Evolutionary conservation across 176 grass and related monocot genomes (phyloP), one percentile per base, ranked within the genome.

Genomic region (Sorghum bicolor): DNA sequence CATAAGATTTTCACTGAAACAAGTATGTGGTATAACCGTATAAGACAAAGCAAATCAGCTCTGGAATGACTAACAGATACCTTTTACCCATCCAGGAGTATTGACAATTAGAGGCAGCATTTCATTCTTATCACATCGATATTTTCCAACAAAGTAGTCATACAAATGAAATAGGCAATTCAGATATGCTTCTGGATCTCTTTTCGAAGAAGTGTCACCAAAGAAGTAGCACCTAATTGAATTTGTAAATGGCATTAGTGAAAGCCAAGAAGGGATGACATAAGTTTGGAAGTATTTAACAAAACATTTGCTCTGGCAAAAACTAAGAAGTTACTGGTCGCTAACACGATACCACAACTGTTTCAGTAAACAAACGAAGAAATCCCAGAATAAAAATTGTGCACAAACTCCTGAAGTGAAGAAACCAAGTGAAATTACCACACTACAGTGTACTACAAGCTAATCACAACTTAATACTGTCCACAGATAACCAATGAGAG

Each of bases 21-120:
- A 68, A 22, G 43, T 9, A 14, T 60, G 13, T 50, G 10, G 14
- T 39, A 69, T 39, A 74, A 26, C 41, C 8, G 14, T 39, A 69
- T 39, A 74, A 26, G 43, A 67, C 12, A 37, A 69, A 83, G n/a
- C 33, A 60, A 84, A 80, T 28, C 26, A 86, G n/a, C 83, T 81
- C 76, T 34, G 15, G 34, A 68, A 72, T 14, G 38, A 30, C 7
- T 30, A 75, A 76, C 22, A 67, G 9, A 74, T 91, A 97, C 94
- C 94, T 97, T 97, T 97, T 71, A 97, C 89, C 94, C 94, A 97
- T 76, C 91, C 91, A 87, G 91, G 91, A 68, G 91, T 92, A 77
- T 92, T 92, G 26, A 92, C 73, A 52, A 92, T 87, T 78, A 92
- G 77, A 78, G 91, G 87, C 67, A 85, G 39, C 24, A 72, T 65